Conservation (phyloP, 1,139 yeast genomes). For the Taphrina flavorubra region DNA sequence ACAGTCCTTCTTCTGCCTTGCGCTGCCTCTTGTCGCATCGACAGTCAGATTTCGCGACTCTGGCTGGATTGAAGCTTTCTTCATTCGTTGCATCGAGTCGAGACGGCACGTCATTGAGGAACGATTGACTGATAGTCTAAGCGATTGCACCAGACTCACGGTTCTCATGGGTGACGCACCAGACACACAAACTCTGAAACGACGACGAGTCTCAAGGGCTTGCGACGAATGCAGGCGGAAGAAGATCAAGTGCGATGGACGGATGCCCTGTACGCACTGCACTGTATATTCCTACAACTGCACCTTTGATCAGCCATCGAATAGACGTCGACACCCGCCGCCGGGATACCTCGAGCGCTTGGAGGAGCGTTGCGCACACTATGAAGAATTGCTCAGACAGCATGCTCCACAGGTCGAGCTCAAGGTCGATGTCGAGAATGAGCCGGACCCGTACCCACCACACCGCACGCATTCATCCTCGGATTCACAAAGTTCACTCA, state of each 20-base stretch:
- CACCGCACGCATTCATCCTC: constrained; percentile 14
- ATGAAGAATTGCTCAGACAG: constrained; percentile 52
- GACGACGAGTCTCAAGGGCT: constrained; percentile 81
- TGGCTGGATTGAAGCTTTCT: background rate
- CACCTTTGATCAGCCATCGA: constrained; percentile 62
- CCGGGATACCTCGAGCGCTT: constrained; percentile 50
- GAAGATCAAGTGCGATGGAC: constrained; percentile 88
- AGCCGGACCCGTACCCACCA: background rate
- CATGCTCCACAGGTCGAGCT: constrained; percentile 18
- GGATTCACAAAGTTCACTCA: constrained; percentile 38
- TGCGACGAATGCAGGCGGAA: constrained; percentile 73
- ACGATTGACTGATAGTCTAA: too few relatives aligned
- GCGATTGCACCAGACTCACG: too few relatives aligned
- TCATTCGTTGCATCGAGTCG: too few relatives aligned
- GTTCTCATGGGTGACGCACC: background rate
- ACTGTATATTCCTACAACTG: constrained; percentile 76
- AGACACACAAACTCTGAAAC: constrained; percentile 53
- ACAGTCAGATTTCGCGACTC: background rate
- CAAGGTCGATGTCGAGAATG: background rate
- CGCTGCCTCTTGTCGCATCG: background rate
- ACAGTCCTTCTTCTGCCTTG: too few relatives aligned
- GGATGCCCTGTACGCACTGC: constrained; percentile 71
- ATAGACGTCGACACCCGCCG: constrained; percentile 58
- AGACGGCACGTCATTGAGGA: too few relatives aligned
- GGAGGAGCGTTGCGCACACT: constrained; percentile 52